Evolutionary conservation across 2,329 filamentous ascomycete genomes (phyloP).

Genomic region (Penicillium sp.): DNA sequence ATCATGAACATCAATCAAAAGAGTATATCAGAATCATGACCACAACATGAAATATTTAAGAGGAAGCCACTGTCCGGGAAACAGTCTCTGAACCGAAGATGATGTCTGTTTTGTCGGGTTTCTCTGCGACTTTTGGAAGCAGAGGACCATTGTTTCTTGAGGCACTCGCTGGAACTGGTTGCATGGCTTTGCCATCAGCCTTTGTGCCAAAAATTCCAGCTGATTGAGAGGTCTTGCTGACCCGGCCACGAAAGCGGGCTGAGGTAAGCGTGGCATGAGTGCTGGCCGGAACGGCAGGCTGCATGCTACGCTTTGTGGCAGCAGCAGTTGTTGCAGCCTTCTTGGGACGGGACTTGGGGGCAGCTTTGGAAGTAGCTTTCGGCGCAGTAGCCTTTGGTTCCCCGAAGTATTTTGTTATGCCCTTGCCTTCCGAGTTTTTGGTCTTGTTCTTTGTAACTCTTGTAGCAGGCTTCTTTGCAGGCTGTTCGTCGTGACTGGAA

Average conservation of each 20-base stretch:
- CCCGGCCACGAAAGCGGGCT: conserved; percentile 22
- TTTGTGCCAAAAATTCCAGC: conserved; percentile 27
- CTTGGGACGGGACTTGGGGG: conserved; percentile 11
- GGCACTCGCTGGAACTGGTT: conserved; percentile 34
- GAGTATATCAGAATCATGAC: conserved; percentile 3
- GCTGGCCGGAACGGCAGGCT: conserved; percentile 12
- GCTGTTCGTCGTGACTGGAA: conserved; percentile 41
- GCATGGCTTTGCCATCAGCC: conserved; percentile 35
- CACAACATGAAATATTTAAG: conserved; percentile 1
- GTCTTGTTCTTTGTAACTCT: conserved; percentile 5
- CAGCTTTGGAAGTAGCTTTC: not conserved
- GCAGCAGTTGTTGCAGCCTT: conserved; percentile 18
- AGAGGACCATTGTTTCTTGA: conserved; percentile 40
- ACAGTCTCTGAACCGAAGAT: not conserved
- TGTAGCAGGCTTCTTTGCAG: conserved; percentile 23
- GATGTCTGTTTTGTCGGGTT: not conserved
- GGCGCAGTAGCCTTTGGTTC: conserved; percentile 19
- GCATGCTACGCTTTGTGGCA: conserved; percentile 17
- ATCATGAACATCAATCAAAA: conserved; percentile 8
- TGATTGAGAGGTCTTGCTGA: conserved; percentile 33
- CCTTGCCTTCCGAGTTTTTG: conserved; percentile 34
- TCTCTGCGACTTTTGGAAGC: conserved; percentile 22
- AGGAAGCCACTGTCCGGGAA: conserved; percentile 1
- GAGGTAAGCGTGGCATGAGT: conserved; percentile 6
- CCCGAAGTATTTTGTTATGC: conserved; percentile 29